Base-by-base conservation (phyloP, 2,329 filamentous ascomycete genomes). In the Trichoderma koningiopsis region DNA sequence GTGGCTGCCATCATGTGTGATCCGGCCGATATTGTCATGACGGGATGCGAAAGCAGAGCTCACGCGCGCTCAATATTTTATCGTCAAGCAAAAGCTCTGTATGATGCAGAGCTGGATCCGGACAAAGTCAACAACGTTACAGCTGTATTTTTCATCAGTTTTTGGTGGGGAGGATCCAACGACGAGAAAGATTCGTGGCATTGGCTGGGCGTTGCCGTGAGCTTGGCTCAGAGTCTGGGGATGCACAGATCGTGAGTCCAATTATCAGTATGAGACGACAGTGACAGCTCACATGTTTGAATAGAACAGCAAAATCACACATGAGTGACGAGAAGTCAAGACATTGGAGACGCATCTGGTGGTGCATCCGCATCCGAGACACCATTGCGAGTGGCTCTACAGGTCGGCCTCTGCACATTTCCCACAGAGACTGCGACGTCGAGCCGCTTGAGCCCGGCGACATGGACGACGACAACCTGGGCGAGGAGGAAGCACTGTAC, bases 161-260 rank as follows among this genome's bases (percentile, higher is more conserved):
- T 62, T 14, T 62, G 59, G 59, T 62, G 59, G 59, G 43, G 59
- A 11, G 59, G 59, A 19, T 62, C 59, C 14, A 62, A 62, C 6
- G 59, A 62, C 13, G 59, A 62, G n/a, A 62, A 62, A 11, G 59
- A 62, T 27, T 62, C 59, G 13, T 62, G 59, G 59, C 59, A 62
- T 49, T 62, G 59, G 59, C 5, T 62, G 7, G 59, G 59, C 43
- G 49, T 62, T 11, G 59, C 59, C 22, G 59, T 62, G 27, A 49
- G 59, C 24, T 7, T 62, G 3, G 59, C 59, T 22, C 59, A 62
- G 29, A 62, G 59, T 16, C 43, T 62, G 29, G 59, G 59, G 59
- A 62, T 62, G 59, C 59, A 62, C 24, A 24, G 59, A 62, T 62
- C 59, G 59, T 62, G 19, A 62, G 59, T 62, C 1, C 22, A 4